These are phyloP conservation scores for Aspergillus persii DNA, from an alignment of 2,329 filamentous ascomycete species.

Conservation along the genomic window DNA sequence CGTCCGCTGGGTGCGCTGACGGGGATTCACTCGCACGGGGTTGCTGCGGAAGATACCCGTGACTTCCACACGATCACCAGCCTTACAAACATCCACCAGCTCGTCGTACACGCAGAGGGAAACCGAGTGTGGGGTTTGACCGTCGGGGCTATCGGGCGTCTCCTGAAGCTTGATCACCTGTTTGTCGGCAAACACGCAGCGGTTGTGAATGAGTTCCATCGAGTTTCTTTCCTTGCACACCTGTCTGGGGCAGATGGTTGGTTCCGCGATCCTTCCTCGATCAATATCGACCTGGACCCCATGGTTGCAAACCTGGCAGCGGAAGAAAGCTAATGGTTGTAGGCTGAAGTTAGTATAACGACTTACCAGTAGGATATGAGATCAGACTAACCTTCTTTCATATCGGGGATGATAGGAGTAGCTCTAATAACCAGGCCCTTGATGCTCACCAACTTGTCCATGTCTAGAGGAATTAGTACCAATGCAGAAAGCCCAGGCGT, in stretches of 20 bases:
- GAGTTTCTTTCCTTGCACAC: constrained; percentile 85
- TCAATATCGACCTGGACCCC: constrained; percentile 89
- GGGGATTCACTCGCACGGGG: constrained; percentile 88
- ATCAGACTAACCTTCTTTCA: constrained; percentile 71
- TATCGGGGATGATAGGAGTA: constrained; percentile 95
- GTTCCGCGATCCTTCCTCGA: constrained; percentile 92
- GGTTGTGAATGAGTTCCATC: constrained; percentile 97
- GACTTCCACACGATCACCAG: constrained; percentile 91
- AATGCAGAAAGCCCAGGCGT: not conserved
- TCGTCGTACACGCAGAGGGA: constrained; percentile 96
- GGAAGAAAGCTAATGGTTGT: constrained; percentile 77
- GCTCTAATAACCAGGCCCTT: constrained; percentile 95
- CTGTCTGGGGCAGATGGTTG: constrained; percentile 79
- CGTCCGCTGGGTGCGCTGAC: constrained; percentile 87
- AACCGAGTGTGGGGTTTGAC: constrained; percentile 95
- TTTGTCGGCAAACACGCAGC: constrained; percentile 92
- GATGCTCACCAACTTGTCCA: constrained; percentile 92
- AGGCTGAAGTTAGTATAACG: not conserved
- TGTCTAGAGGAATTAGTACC: constrained; percentile 56
- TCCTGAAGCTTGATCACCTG: constrained; percentile 99
- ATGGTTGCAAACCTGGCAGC: constrained; percentile 89
- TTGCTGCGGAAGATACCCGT: constrained; percentile 97
- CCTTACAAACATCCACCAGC: constrained; percentile 95
- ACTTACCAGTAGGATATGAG: not conserved
- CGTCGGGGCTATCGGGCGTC: constrained; percentile 90